Evolutionary conservation across 2,329 filamentous ascomycete species (phyloP).

Genomic region (Clonostachys sp.): DNA sequence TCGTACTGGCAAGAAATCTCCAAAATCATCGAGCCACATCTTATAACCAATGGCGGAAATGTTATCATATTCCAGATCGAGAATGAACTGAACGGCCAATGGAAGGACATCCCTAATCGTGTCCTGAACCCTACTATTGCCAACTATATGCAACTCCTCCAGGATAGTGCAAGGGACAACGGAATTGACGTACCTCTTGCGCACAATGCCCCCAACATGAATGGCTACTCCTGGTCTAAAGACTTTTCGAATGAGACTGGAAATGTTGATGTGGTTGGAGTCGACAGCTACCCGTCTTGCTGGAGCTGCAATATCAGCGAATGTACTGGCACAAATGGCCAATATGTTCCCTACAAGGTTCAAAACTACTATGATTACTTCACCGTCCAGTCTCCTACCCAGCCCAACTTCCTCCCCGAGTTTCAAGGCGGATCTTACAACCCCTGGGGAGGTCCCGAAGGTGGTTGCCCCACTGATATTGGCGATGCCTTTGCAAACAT

Average conservation of each 20-base stretch:
- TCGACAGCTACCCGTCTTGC: slow-evolving; percentile 52
- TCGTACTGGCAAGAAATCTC: slow-evolving; percentile 48
- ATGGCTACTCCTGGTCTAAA: slow-evolving; percentile 51
- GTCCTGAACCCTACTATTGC: slow-evolving; percentile 42
- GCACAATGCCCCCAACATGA: slow-evolving; percentile 57
- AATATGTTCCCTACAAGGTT: slow-evolving; percentile 48
- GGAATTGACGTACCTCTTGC: slow-evolving; percentile 55
- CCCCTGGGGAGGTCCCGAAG: slow-evolving; percentile 56
- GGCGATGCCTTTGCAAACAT: slow-evolving; percentile 57
- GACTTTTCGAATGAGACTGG: slow-evolving; percentile 53
- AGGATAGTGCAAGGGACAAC: slow-evolving; percentile 45
- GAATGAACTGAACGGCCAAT: slow-evolving; percentile 46
- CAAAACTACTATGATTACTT: slow-evolving; percentile 23
- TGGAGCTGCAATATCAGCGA: slow-evolving; percentile 61
- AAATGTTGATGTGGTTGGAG: slow-evolving; percentile 47
- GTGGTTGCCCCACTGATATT: slow-evolving; percentile 47
- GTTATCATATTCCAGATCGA: slow-evolving; percentile 51
- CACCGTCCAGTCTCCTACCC: slow-evolving; percentile 11
- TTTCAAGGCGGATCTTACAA: slow-evolving; percentile 34
- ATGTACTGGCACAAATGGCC: slow-evolving; percentile 55
- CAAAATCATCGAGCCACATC: slow-evolving; percentile 43
- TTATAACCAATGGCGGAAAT: slow-evolving; percentile 53
- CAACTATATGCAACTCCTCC: slow-evolving; percentile 53
- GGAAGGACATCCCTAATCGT: slow-evolving; percentile 30
- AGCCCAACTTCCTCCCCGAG: slow-evolving; percentile 4